A percentile compares a stretch with the other conserved stretches of the same genome.
Conservation (phyloP, 805 yeast species). For the Kluyveromyces lactis region DNA sequence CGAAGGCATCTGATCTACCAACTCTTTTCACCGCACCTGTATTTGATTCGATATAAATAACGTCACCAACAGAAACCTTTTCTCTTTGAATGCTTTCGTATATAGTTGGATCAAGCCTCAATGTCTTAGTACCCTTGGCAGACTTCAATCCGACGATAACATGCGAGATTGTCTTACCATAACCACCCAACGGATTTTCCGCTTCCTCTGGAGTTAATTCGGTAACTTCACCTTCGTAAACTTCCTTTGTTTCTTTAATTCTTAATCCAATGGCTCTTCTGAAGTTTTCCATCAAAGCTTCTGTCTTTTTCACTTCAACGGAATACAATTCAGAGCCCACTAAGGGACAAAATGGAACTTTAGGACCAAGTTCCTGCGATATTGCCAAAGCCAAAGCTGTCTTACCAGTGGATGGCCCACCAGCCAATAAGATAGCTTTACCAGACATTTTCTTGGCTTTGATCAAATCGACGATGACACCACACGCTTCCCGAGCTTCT, state of each 20-base stretch:
- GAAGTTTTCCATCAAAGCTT: constrained; percentile 91
- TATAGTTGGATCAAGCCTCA: constrained; percentile 84
- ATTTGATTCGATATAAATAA: constrained; percentile 92
- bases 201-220: constrained; percentile 94
- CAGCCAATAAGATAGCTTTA: constrained; percentile 90
- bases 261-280: constrained; percentile 94
- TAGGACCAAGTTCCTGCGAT: constrained; percentile 92
- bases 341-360: constrained; percentile 95
- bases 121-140: constrained; percentile 83
- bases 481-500: constrained; percentile 84
- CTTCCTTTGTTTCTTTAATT: constrained; percentile 94
- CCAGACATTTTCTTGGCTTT: constrained; percentile 91
- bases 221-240: constrained; percentile 96
- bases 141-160: constrained; percentile 91
- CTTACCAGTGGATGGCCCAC: constrained; percentile 98
- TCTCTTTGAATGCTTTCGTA: constrained; percentile 94
- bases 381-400: constrained; percentile 95
- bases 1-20: constrained; percentile 97
- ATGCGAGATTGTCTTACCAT: constrained; percentile 92
- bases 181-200: constrained; percentile 94
- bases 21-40: constrained; percentile 96
- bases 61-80: constrained; percentile 91
- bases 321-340: constrained; percentile 92
- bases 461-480: constrained; percentile 87
- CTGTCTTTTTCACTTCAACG: constrained; percentile 96